phyloP scores from a whole-genome alignment of 2,329 filamentous ascomycete genomes.

The Polychaeton citri region DNA sequence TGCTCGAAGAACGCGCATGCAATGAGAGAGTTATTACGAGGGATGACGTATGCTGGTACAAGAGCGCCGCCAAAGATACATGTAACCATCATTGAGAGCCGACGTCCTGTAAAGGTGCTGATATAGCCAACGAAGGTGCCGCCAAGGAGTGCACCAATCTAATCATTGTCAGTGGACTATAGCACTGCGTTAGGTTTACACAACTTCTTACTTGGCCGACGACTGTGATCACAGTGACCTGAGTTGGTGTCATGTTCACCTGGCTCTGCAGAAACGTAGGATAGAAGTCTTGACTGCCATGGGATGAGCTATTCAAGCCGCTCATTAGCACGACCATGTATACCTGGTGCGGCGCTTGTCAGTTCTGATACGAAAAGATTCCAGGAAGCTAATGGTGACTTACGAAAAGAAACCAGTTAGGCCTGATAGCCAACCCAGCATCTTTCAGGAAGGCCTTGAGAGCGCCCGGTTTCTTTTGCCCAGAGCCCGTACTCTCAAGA shows the following conservation, averaged over 20 bases:
- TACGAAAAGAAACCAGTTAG: slow-evolving; percentile 24
- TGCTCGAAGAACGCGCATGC: slow-evolving; percentile 25
- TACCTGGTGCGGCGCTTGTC: no score
- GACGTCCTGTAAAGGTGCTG: slow-evolving; percentile 23
- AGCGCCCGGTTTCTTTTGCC: not conserved
- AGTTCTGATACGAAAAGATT: no score
- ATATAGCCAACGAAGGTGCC: slow-evolving; percentile 24
- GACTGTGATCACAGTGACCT: slow-evolving; percentile 23
- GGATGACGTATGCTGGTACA: slow-evolving; percentile 22
- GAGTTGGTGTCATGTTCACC: slow-evolving; percentile 15
- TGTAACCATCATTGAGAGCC: slow-evolving; percentile 23
- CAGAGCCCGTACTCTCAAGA: no score
- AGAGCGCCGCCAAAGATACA: slow-evolving; percentile 23
- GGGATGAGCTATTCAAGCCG: slow-evolving; percentile 22
- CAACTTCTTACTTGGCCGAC: slow-evolving; percentile 9
- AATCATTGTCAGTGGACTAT: not conserved
- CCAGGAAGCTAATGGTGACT: no score
- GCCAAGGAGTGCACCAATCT: slow-evolving; percentile 23
- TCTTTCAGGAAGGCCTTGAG: slow-evolving; percentile 10
- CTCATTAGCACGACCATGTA: slow-evolving; percentile 22
- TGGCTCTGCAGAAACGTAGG: slow-evolving; percentile 28
- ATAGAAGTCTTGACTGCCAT: slow-evolving; percentile 24
- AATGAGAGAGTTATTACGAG: slow-evolving; percentile 18
- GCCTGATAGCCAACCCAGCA: slow-evolving; percentile 12
- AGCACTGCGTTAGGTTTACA: not conserved